Evolutionary conservation across 441 rosid species (phyloP).

Genomic region (Populus hybrid): DNA sequence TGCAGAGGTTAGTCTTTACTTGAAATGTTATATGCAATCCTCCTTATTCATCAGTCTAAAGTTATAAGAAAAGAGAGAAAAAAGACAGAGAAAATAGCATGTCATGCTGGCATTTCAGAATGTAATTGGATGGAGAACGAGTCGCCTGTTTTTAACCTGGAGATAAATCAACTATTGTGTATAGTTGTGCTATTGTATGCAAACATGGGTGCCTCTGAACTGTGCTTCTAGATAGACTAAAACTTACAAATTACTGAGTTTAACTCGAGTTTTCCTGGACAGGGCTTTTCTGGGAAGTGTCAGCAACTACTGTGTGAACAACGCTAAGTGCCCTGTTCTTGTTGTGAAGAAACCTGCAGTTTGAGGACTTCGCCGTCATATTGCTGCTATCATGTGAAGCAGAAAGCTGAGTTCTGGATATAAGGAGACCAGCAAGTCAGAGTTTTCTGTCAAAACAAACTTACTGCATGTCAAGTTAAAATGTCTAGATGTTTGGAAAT

Average conservation of each 20-base stretch:
- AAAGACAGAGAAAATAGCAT: not conserved
- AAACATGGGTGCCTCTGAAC: not conserved
- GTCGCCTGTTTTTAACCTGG: not conserved
- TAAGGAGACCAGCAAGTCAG: not conserved
- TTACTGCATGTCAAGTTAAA: not conserved
- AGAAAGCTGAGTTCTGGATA: not conserved
- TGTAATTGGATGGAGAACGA: too few relatives aligned
- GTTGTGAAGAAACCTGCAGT: not conserved
- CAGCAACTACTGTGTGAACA: conserved; percentile 28
- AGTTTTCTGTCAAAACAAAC: not conserved
- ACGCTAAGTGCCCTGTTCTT: conserved; percentile 10
- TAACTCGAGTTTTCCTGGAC: conserved; percentile 2
- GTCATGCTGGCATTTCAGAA: too few relatives aligned
- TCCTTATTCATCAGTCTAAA: not conserved
- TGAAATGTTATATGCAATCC: not conserved
- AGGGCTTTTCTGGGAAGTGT: conserved; percentile 56
- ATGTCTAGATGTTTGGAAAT: not conserved
- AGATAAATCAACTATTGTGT: not conserved
- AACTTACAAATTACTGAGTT: not conserved
- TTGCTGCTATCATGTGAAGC: not conserved
- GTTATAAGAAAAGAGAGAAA: not conserved
- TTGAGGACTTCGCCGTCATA: conserved; percentile 9
- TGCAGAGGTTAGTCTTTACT: conserved; percentile 50
- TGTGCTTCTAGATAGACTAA: not conserved
- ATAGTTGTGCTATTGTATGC: not conserved